Base-by-base conservation (phyloP, 1,139 yeast species). In the Candida frijolesensis region DNA sequence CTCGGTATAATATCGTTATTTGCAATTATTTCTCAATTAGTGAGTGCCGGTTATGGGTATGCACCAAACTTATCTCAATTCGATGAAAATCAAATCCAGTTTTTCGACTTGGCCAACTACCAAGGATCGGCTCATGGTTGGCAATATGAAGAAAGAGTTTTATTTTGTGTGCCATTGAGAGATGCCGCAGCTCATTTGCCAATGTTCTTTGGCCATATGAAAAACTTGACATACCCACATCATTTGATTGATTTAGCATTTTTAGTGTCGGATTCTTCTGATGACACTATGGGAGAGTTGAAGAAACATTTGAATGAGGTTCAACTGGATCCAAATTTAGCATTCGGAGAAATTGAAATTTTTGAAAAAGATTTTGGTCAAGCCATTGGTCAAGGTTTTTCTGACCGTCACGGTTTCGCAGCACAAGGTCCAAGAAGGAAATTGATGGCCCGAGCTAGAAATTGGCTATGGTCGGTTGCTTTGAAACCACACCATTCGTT, bases 121-220 rank as follows among this genome's bases (percentile, higher is more conserved):
- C 61, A 56, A 37, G 83, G 84, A 0, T 58, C 71, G 7, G 65
- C 72, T 2, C 71, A 79, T 56, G 85, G 85, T 4, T 81, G 85
- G 85, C 80, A 77, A 52, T 62, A 71, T 35, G 79, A 79, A 16
- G 84, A 81, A 59, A 59, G 85, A 25, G 83, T 82, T 19, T 61
- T 81, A 39, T 79, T 82, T 57, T 79, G 84, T 57, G 85, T 82
- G 5, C 86, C 86, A 1, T 68, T 82, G 56, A 68, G 86, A 67
- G 85, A 82, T 61, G 86, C 86, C 1, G 80, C 84, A 4, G 76
- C 80, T n/a, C 85, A 81, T 61, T 70, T 82, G 59, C 85, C 85
- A 33, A 82, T 81, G 86, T 81, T 81, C 58, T 82, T 82, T 57
- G 72, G 78, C 29, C 84, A 80, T 59, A 75, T 82, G 83, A 68